phyloP scores from a whole-genome alignment of 805 yeast species.

The Spathaspora boniae region DNA sequence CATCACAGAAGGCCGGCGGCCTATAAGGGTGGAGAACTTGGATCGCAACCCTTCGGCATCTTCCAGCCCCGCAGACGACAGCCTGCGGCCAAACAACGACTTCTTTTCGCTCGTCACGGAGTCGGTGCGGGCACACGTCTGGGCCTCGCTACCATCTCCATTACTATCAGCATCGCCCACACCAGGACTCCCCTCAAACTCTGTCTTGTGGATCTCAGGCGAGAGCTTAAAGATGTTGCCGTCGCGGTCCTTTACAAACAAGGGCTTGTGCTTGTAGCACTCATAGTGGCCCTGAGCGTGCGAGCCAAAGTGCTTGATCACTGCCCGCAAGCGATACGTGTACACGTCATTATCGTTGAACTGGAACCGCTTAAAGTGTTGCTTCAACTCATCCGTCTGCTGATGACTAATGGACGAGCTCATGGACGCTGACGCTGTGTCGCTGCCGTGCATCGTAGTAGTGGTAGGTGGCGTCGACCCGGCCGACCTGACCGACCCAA shows the following conservation, averaged over 20 bases:
- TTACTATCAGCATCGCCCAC: conserved; percentile 5
- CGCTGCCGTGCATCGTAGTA: conserved; percentile 3
- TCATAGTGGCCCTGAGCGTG: conserved; percentile 91
- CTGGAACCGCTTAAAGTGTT: conserved; percentile 35
- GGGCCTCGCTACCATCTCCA: conserved; percentile 4
- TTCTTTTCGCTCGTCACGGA: background rate
- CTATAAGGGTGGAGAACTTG: conserved; percentile 36
- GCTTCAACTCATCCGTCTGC: conserved; percentile 32
- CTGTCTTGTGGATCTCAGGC: conserved; percentile 33
- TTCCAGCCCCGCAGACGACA: background rate
- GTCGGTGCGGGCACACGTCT: background rate
- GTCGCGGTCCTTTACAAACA: conserved; percentile 44
- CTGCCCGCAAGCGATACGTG: conserved; percentile 61
- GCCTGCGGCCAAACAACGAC: background rate
- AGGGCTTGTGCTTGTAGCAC: conserved; percentile 76
- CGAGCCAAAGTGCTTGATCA: conserved; percentile 84
- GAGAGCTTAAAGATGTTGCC: conserved; percentile 39
- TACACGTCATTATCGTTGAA: conserved; percentile 39
- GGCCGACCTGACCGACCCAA: conserved; percentile 16
- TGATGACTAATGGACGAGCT: conserved; percentile 30
- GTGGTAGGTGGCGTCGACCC: conserved; percentile 13
- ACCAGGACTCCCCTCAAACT: too few species aligned
- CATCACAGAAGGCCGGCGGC: conserved; percentile 37
- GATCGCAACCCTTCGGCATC: conserved; percentile 28
- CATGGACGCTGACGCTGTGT: background rate